Base-by-base conservation (phyloP, 2,329 filamentous ascomycete genomes). In the Epichloe scottii region DNA sequence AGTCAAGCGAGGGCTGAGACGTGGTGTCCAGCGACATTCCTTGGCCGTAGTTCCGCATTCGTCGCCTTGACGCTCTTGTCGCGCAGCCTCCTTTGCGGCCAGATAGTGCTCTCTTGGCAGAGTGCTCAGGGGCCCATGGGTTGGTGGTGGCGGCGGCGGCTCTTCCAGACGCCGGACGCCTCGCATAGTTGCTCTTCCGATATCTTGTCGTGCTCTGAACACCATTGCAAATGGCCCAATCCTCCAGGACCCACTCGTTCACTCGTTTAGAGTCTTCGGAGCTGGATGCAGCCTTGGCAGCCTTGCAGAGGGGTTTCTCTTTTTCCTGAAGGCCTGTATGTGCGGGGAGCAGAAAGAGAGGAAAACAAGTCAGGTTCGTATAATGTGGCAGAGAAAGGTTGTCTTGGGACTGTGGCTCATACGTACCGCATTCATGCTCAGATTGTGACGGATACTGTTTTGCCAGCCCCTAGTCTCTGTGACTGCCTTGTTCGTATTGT, bases 391-490 rank as follows among this genome's bases (percentile, higher is more conserved):
- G 46, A 43, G 39, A 46, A 46, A 23, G 37, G 4, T n/a, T 23
- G 15, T 12, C 17, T 15, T 17, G 19, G 17, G n/a, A 19, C 15
- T 10, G 15, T n/a, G 30, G 10, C 10, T 21, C 23, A 42, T 35
- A 62, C 70, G 69, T 79, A 96, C 91, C 54, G 78, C 77, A 60
- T 97, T 97, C 90, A 97, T 96, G 46, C 89, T 95, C 7, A 97
- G 72, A 59, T 97, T 97, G 66, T 97, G 91, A 2, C 91, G 81
- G 57, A 97, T 94, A 64, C 88, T 95, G 67, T 96, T 97, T 68
- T 91, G 86, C 91, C 91, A 97, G 10, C 90, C 91, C 59, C 82
- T 85, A 49, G 74, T 80, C 4, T 79, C 81, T 62, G 89, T 93
- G 51, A 78, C 75, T 3, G 89, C 79, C 66, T 93, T 95, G 57